Evolutionary conservation across 495 filamentous ascomycete species (phyloP).

Genomic region (Hypoxylon trugodes): DNA sequence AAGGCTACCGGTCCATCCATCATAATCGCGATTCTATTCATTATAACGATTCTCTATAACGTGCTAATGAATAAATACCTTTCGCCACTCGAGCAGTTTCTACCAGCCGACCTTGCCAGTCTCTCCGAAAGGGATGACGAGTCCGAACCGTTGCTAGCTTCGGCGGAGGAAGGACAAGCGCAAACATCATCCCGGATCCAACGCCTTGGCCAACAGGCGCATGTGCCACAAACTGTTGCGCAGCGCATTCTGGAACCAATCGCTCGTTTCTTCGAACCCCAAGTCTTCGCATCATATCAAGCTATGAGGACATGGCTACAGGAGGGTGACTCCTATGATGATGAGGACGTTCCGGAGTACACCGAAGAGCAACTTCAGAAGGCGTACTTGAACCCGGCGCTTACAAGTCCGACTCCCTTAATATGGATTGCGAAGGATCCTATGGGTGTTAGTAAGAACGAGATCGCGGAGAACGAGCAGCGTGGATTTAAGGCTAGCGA

Average conservation of each 20-base stretch:
- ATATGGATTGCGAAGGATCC: slow-evolving; percentile 77
- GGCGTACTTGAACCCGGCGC: slow-evolving; percentile 74
- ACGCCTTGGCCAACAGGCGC: slow-evolving; percentile 23
- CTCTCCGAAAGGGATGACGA: slow-evolving; percentile 62
- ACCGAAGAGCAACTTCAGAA: slow-evolving; percentile 61
- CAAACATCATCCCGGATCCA: slow-evolving; percentile 21
- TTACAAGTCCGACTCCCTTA: slow-evolving; percentile 64
- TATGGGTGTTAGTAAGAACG: slow-evolving; percentile 68
- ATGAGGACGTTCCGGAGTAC: slow-evolving; percentile 59
- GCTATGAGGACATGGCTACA: slow-evolving; percentile 40
- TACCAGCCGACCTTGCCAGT: slow-evolving; percentile 54
- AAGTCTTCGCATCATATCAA: slow-evolving; percentile 30
- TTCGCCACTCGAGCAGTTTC: slow-evolving; percentile 32
- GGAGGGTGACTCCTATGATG: slow-evolving; percentile 53
- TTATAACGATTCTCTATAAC: slow-evolving; percentile 75
- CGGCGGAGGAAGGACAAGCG: slow-evolving; percentile 42
- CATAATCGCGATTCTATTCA: slow-evolving; percentile 75
- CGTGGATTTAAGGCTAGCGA: slow-evolving; percentile 59
- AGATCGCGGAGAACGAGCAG: slow-evolving; percentile 53
- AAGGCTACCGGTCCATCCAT: slow-evolving; percentile 73
- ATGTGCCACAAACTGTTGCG: slow-evolving; percentile 25
- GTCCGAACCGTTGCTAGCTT: slow-evolving; percentile 50
- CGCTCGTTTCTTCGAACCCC: slow-evolving; percentile 39
- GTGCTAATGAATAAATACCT: slow-evolving; percentile 59
- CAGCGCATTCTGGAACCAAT: slow-evolving; percentile 37